A percentile compares a stretch with the other conserved stretches of the same genome.
Conservation (phyloP, 371 early-diverging fungal species). For the Synchytrium microbalum region DNA sequence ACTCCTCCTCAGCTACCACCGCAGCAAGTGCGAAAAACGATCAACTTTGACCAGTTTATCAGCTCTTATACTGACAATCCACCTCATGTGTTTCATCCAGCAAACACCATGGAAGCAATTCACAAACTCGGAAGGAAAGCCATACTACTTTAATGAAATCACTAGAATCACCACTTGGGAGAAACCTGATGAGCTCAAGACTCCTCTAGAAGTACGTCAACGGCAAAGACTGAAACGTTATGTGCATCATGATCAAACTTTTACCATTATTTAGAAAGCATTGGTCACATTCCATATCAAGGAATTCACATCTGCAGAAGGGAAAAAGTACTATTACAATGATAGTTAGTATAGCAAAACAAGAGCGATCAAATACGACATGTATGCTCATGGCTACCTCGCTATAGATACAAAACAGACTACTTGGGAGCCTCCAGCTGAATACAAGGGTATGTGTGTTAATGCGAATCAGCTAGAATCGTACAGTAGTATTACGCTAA, state of each 20-base stretch:
- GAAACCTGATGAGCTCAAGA: slow-evolving; percentile 86
- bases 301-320: slow-evolving; percentile 67
- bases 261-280: slow-evolving; percentile 39
- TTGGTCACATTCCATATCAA: slow-evolving; percentile 72
- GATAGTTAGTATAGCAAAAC: slow-evolving; percentile 14
- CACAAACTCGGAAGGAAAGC: slow-evolving; percentile 67
- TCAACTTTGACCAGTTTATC: too few species aligned
- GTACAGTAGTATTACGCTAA: too few species aligned
- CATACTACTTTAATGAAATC: slow-evolving; percentile 74
- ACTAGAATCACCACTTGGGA: slow-evolving; percentile 87
- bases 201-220: slow-evolving; percentile 60
- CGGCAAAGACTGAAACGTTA: background rate
- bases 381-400: too few species aligned
- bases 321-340: slow-evolving; percentile 87
- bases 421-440: slow-evolving; percentile 79
- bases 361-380: too few species aligned
- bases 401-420: slow-evolving; percentile 71
- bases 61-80: too few species aligned
- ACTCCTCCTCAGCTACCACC: too few species aligned
- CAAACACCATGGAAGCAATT: slow-evolving; percentile 77
- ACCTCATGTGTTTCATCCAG: too few species aligned
- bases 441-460: slow-evolving; percentile 47
- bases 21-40: too few species aligned
- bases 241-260: slow-evolving; percentile 1
- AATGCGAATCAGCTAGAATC: background rate